Percentiles rank a stretch among this genome's conserved stretches.
phyloP scores from a whole-genome alignment of 768 basidiomycete genomes.

The Sistotremastrum suecicum region DNA sequence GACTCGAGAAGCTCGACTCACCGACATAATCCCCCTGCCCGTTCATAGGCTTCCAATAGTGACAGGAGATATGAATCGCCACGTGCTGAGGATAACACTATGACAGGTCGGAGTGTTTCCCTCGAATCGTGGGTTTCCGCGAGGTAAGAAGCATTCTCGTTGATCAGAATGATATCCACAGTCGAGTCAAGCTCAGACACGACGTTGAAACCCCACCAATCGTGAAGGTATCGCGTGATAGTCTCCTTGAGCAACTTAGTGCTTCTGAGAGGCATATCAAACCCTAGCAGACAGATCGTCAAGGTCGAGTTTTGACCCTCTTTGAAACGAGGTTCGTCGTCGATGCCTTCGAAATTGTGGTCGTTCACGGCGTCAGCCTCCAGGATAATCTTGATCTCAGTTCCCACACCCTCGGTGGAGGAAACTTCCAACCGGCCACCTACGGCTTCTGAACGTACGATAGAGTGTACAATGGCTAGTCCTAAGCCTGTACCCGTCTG shows the following conservation, averaged over 20 bases:
- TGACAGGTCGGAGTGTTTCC: conserved; percentile 49
- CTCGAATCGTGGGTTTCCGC: conserved; percentile 39
- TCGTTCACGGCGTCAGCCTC: conserved; percentile 48
- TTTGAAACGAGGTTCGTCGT: conserved; percentile 32
- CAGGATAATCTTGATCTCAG: conserved; percentile 82
- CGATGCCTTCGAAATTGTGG: conserved; percentile 17
- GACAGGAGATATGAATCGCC: conserved; percentile 49
- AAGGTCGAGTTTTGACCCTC: conserved; percentile 28
- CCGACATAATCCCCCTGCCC: conserved; percentile 78
- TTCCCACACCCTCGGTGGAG: conserved; percentile 82
- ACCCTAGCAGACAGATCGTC: conserved; percentile 57
- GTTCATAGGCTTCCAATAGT: conserved; percentile 57
- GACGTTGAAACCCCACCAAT: conserved; percentile 64
- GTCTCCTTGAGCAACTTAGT: conserved; percentile 50
- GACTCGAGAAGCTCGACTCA: conserved; percentile 17
- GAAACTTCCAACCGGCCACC: conserved; percentile 88
- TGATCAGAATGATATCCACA: conserved; percentile 67
- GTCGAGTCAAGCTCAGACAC: conserved; percentile 24
- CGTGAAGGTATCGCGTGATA: conserved; percentile 46
- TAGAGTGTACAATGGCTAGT: conserved; percentile 89
- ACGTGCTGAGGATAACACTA: conserved; percentile 61
- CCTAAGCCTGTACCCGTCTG: conserved; percentile 91
- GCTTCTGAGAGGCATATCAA: conserved; percentile 51
- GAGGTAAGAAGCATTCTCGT: conserved; percentile 58
- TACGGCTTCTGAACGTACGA: conserved; percentile 73